Conservation (phyloP, 306 rosid genomes). For the Prunus fruticosa region DNA sequence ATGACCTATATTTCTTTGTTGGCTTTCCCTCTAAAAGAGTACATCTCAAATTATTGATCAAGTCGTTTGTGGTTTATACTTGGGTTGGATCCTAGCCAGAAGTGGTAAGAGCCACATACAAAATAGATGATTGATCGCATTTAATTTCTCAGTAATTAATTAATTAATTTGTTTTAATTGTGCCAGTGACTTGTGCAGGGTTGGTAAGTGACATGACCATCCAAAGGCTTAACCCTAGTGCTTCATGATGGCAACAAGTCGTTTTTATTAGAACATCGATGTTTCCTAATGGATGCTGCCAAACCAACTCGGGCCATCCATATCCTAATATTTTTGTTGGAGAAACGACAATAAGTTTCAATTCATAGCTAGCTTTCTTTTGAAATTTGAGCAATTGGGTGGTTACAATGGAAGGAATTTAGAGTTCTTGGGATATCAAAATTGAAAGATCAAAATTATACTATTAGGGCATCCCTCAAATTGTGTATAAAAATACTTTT, state of each 20-base stretch:
- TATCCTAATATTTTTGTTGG: not conserved
- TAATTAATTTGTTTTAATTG: not conserved
- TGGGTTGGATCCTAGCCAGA: conserved; percentile 14
- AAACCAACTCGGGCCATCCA: not conserved
- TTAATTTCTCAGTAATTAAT: not conserved
- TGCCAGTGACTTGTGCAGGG: conserved; percentile 54
- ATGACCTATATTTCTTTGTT: not conserved
- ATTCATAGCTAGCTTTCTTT: not conserved
- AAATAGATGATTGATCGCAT: conserved; percentile 11
- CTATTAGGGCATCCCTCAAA: too few relatives aligned
- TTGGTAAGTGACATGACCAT: conserved; percentile 58
- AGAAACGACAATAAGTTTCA: not conserved
- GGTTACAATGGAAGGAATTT: not conserved
- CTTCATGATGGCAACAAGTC: conserved; percentile 15
- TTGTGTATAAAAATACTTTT: too few relatives aligned
- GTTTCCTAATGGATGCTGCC: not conserved
- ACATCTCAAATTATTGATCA: conserved; percentile 11
- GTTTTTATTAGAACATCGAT: not conserved
- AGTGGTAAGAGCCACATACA: conserved; percentile 25
- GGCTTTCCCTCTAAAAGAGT: not conserved
- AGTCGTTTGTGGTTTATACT: conserved; percentile 34
- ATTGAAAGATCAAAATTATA: too few relatives aligned
- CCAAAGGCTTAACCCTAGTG: conserved; percentile 19
- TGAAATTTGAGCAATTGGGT: not conserved
- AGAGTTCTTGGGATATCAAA: not conserved